Conservation (phyloP, 306 rosid genomes). For the Vachellia collinsii region DNA sequence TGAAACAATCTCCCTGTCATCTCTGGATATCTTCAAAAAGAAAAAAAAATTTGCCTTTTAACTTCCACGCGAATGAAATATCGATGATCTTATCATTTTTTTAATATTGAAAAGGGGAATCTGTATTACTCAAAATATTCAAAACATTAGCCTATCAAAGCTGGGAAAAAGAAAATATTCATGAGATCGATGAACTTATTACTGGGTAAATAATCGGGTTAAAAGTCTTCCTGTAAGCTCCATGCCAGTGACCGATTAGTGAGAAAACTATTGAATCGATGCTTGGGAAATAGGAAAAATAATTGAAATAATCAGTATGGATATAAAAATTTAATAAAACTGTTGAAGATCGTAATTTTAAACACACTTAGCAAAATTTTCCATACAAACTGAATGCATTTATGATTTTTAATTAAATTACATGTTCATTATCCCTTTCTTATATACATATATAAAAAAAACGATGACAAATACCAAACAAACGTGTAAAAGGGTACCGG, state of each 20-base stretch:
- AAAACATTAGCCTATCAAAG: not conserved
- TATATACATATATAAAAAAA: not conserved
- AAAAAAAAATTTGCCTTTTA: not conserved
- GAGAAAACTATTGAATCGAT: no score
- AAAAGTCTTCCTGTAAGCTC: no score
- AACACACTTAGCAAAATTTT: no score
- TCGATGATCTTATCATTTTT: not conserved
- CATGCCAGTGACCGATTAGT: no score
- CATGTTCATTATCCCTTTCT: not conserved
- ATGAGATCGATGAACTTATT: not conserved
- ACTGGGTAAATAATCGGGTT: not conserved
- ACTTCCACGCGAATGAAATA: not conserved
- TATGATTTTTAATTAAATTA: not conserved
- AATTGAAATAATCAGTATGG: no score
- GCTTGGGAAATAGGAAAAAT: no score
- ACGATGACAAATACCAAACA: not conserved
- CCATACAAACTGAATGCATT: not conserved
- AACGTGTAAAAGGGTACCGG: not conserved
- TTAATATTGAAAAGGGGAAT: not conserved
- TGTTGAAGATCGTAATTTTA: no score
- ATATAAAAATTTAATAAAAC: no score
- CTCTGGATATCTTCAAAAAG: not conserved
- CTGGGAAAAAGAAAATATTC: not conserved
- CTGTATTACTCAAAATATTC: not conserved
- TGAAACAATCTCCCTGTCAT: not conserved